Percentiles rank a stretch among this genome's conserved stretches.
These are phyloP conservation scores for Neonectria faginata DNA, from an alignment of 2,329 filamentous ascomycete genomes.

Conservation along the genomic window DNA sequence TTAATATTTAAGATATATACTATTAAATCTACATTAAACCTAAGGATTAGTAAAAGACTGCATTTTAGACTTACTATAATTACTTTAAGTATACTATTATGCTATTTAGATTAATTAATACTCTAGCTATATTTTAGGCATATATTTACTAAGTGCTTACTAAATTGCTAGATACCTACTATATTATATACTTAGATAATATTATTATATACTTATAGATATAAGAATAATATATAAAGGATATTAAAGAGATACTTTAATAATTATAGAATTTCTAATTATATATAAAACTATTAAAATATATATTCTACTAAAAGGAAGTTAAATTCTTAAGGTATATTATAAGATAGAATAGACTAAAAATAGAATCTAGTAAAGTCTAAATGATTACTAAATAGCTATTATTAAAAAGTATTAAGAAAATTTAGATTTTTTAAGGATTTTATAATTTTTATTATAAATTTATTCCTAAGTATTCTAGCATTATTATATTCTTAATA, in stretches of 20 bases:
- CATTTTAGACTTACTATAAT: neutral
- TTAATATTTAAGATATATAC: neutral
- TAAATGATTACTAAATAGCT: neutral
- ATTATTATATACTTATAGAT: neutral
- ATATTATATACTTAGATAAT: too few relatives aligned
- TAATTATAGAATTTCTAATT: neutral
- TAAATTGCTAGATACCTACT: too few relatives aligned
- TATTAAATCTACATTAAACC: neutral
- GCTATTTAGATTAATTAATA: too few relatives aligned
- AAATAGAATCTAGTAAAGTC: neutral
- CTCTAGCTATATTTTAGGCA: too few relatives aligned
- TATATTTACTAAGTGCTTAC: too few relatives aligned
- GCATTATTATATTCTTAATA: neutral
- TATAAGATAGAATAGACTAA: too few relatives aligned
- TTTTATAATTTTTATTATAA: neutral
- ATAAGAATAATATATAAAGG: neutral
- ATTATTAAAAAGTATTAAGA: neutral
- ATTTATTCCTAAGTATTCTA: neutral
- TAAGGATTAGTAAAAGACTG: neutral
- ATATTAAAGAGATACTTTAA: neutral
- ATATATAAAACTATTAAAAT: neutral
- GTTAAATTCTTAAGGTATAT: neutral
- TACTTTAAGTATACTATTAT: too few relatives aligned
- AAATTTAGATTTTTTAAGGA: neutral
- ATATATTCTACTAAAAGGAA: neutral